These are phyloP conservation scores for Neurospora terricola DNA, from an alignment of 495 filamentous ascomycete species.

Conservation along the genomic window DNA sequence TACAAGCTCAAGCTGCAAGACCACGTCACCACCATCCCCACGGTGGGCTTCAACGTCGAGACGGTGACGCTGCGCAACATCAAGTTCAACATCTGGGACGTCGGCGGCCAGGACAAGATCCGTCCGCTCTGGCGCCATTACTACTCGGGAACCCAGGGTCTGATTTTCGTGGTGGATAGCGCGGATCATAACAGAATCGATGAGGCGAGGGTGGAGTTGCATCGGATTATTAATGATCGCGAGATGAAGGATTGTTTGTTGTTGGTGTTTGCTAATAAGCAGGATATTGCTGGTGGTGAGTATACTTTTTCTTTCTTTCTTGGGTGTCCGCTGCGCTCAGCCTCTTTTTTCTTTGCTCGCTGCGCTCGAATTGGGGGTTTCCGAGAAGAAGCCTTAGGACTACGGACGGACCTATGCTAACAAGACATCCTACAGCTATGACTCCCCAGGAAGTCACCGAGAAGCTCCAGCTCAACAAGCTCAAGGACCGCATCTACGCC, in stretches of 20 bases:
- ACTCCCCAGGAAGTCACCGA: slow-evolving; percentile 79
- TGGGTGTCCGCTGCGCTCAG: background rate
- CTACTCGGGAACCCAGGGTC: slow-evolving; percentile 95
- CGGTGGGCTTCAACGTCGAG: slow-evolving; percentile 98
- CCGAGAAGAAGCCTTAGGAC: background rate
- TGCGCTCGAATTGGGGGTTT: background rate
- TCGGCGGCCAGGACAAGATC: slow-evolving; percentile 99
- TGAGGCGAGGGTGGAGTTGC: slow-evolving; percentile 80
- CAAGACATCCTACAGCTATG: slow-evolving; percentile 49
- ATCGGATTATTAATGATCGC: slow-evolving; percentile 91
- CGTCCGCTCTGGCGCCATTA: slow-evolving; percentile 96
- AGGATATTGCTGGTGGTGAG: slow-evolving; percentile 80
- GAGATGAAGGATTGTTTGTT: slow-evolving; percentile 97
- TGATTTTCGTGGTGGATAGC: slow-evolving; percentile 97
- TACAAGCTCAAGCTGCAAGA: slow-evolving; percentile 99
- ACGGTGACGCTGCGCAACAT: slow-evolving; percentile 99
- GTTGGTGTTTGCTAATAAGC: slow-evolving; percentile 96
- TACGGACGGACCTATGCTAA: background rate
- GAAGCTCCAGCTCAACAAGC: slow-evolving; percentile 67
- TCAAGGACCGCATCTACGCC: slow-evolving; percentile 92
- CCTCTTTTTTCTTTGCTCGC: background rate
- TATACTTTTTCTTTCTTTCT: slow-evolving; percentile 1
- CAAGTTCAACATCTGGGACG: slow-evolving; percentile 99
- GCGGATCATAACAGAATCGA: slow-evolving; percentile 78
- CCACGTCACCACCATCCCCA: slow-evolving; percentile 97